phyloP scores from a whole-genome alignment of 257 asterid species.

The Nicotiana benthamiana region DNA sequence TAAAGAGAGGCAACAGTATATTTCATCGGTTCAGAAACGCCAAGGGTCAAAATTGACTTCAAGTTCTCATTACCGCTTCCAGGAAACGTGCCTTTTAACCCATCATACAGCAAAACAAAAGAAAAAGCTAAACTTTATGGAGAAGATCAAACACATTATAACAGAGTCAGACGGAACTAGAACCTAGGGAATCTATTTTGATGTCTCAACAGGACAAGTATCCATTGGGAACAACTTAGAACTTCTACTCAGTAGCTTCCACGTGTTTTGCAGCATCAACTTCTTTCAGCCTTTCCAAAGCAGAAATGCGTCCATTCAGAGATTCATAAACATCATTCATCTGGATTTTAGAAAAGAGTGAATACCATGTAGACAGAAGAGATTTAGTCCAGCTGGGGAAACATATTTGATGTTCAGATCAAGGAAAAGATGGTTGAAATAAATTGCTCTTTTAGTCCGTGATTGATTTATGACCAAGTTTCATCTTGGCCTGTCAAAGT shows the following conservation, averaged over 20 bases:
- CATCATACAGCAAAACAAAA: neutral
- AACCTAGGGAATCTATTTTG: neutral
- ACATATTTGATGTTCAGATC: neutral
- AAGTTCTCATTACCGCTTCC: neutral
- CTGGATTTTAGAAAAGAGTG: slow-evolving; percentile 19
- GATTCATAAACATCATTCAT: slow-evolving; percentile 42
- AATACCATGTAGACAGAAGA: slow-evolving; percentile 8
- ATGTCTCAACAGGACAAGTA: neutral
- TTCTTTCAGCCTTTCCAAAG: slow-evolving; percentile 58
- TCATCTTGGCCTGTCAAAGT: neutral
- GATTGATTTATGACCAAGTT: neutral
- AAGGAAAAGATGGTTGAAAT: neutral
- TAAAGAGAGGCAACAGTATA: neutral
- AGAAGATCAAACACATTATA: neutral
- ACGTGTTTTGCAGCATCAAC: slow-evolving; percentile 48
- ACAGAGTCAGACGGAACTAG: neutral
- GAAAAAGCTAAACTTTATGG: neutral
- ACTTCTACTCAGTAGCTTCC: slow-evolving; percentile 49
- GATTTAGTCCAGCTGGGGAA: neutral
- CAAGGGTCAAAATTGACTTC: neutral
- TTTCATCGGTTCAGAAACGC: neutral
- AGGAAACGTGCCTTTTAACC: neutral
- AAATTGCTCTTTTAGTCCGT: neutral
- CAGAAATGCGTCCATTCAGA: slow-evolving; percentile 56
- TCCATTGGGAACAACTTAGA: neutral